phyloP scores from a whole-genome alignment of 2,329 filamentous ascomycete species.

The Ophiostoma sp. region DNA sequence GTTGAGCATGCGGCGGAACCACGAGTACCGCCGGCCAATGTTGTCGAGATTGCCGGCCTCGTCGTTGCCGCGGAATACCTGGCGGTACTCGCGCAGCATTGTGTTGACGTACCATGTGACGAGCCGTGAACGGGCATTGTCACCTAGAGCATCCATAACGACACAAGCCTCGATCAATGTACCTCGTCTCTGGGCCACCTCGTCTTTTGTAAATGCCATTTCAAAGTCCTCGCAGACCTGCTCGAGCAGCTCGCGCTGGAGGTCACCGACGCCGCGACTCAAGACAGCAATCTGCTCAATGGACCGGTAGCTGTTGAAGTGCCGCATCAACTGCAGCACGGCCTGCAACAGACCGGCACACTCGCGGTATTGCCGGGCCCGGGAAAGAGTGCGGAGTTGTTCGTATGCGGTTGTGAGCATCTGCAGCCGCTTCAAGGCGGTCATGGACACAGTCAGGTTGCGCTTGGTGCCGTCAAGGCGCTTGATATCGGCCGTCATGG shows the following conservation, averaged over 20 bases:
- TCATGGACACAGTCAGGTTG: slow-evolving; percentile 96
- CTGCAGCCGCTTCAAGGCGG: slow-evolving; percentile 89
- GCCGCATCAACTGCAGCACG: slow-evolving; percentile 93
- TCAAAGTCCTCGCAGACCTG: slow-evolving; percentile 99
- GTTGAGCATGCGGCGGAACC: slow-evolving; percentile 95
- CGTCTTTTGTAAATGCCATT: slow-evolving; percentile 83
- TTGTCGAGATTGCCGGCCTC: slow-evolving; percentile 96
- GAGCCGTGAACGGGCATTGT: slow-evolving; percentile 72
- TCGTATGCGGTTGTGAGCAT: slow-evolving; percentile 99
- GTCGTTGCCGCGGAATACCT: slow-evolving; percentile 92
- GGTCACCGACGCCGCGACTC: slow-evolving; percentile 84
- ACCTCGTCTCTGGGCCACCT: slow-evolving; percentile 63
- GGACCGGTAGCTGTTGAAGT: slow-evolving; percentile 96
- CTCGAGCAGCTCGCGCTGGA: slow-evolving; percentile 87
- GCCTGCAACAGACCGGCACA: slow-evolving; percentile 91
- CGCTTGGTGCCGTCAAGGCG: slow-evolving; percentile 92
- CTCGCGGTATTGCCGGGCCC: slow-evolving; percentile 85
- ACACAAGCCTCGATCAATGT: slow-evolving; percentile 81
- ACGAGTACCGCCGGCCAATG: slow-evolving; percentile 87
- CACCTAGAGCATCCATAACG: slow-evolving; percentile 91
- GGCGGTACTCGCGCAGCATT: slow-evolving; percentile 87
- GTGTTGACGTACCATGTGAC: slow-evolving; percentile 98
- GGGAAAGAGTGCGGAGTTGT: slow-evolving; percentile 76
- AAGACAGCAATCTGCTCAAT: slow-evolving; percentile 96
- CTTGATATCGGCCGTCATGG: slow-evolving; percentile 99